phyloP scores from a whole-genome alignment of 768 basidiomycete species.

The Candolleomyces efflorescens region DNA sequence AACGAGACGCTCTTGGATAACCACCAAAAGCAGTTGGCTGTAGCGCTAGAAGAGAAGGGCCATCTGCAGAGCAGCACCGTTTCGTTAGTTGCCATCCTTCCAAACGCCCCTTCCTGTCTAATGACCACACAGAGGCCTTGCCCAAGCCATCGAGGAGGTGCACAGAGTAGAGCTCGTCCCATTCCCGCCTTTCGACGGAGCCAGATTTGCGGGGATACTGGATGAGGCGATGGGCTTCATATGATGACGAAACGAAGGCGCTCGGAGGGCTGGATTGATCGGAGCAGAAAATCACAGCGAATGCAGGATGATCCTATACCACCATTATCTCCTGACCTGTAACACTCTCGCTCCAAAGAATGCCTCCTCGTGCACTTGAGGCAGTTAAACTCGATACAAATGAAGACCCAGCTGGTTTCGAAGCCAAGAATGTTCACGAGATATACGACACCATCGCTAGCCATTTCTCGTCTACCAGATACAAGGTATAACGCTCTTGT shows the following conservation, averaged over 20 bases:
- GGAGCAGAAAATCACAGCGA: not conserved
- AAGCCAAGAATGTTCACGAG: conserved; percentile 71
- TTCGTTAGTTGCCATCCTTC: conserved; percentile 40
- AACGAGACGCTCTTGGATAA: conserved; percentile 88
- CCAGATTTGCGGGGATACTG: conserved; percentile 59
- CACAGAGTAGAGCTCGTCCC: conserved; percentile 40
- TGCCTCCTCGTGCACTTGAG: conserved; percentile 33
- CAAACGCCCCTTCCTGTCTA: not conserved
- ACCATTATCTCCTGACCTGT: conserved; percentile 10
- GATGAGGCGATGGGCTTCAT: conserved; percentile 79
- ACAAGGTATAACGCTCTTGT: conserved; percentile 56
- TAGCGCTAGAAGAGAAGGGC: conserved; percentile 52
- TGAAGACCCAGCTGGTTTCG: conserved; percentile 55
- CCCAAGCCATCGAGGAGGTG: conserved; percentile 48
- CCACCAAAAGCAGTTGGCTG: conserved; percentile 88
- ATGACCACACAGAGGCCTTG: conserved; percentile 43
- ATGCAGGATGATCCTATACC: not conserved
- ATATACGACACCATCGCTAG: conserved; percentile 83
- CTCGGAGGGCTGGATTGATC: conserved; percentile 5
- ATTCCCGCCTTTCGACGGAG: conserved; percentile 68
- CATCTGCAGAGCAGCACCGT: conserved; percentile 56
- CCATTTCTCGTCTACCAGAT: conserved; percentile 87
- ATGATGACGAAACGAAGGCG: conserved; percentile 16
- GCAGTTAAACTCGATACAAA: conserved; percentile 30
- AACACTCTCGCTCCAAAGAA: conserved; percentile 6